Conservation (phyloP, 805 yeast species). For the Candida ponderosae region DNA sequence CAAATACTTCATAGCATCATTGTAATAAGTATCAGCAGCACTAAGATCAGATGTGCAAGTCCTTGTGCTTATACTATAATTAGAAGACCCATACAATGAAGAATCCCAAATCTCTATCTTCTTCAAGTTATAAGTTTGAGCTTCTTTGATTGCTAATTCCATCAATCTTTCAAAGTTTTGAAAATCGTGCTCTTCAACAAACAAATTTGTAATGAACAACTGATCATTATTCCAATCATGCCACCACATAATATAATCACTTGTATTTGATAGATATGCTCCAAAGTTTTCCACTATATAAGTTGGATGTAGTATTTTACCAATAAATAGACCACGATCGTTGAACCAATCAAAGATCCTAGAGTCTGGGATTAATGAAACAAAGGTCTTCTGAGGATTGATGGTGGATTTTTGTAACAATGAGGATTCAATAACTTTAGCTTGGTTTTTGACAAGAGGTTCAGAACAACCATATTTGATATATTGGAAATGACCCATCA, state of each 20-base stretch:
- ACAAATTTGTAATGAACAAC: slow-evolving; percentile 22
- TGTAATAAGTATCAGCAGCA: slow-evolving; percentile 12
- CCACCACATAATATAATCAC: slow-evolving; percentile 36
- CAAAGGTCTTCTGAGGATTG: slow-evolving; percentile 12
- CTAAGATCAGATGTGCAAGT: slow-evolving; percentile 21
- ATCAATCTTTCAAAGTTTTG: slow-evolving; percentile 20
- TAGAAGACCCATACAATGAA: slow-evolving; percentile 1
- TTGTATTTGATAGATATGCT: slow-evolving; percentile 12
- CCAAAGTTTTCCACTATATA: slow-evolving; percentile 27
- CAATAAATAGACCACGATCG: slow-evolving; percentile 27
- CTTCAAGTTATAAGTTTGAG: slow-evolving; percentile 18
- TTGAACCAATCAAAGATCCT: slow-evolving; percentile 36
- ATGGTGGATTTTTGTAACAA: slow-evolving; percentile 14
- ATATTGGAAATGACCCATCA: slow-evolving; percentile 17
- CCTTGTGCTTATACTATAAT: too few relatives aligned
- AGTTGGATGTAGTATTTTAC: slow-evolving; percentile 12
- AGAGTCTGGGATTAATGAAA: slow-evolving; percentile 26
- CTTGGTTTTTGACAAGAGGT: slow-evolving; percentile 21
- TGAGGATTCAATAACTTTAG: slow-evolving; percentile 11
- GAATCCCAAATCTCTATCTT: slow-evolving; percentile 32
- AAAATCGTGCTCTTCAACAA: slow-evolving; percentile 6
- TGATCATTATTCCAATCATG: slow-evolving; percentile 30
- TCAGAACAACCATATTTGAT: slow-evolving; percentile 24
- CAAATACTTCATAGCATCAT: not conserved
- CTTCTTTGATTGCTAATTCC: slow-evolving; percentile 26